Evolutionary conservation across 2,329 filamentous ascomycete genomes (phyloP).

Genomic region (Fusarium lyarnte): DNA sequence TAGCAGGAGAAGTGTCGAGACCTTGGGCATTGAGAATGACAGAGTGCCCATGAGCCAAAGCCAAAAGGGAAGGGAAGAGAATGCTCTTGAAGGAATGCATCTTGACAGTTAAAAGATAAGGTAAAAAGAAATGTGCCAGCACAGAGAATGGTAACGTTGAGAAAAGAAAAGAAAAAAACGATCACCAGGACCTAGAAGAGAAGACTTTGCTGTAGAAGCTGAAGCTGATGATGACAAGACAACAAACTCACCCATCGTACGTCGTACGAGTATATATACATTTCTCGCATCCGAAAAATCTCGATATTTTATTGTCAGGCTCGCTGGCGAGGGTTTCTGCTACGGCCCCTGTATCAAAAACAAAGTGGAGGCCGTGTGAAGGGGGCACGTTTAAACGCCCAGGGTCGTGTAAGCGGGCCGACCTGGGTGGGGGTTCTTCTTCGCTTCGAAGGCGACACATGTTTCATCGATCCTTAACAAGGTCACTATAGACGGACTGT

Average conservation of each 20-base stretch:
- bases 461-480: constrained; percentile 15
- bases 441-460: constrained; percentile 32
- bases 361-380: constrained; percentile 31
- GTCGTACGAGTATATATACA: constrained; percentile 31
- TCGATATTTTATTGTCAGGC: background rate
- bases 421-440: constrained; percentile 7
- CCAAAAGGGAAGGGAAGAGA: constrained; percentile 28
- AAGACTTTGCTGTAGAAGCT: constrained; percentile 20
- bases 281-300: background rate
- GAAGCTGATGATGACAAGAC: constrained; percentile 31
- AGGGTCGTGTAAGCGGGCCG: background rate
- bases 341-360: constrained; percentile 38
- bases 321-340: constrained; percentile 17
- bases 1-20: constrained; percentile 55
- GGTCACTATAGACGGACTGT: background rate
- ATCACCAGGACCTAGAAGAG: constrained; percentile 41
- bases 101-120: constrained; percentile 1
- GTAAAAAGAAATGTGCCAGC: constrained; percentile 34
- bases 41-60: constrained; percentile 49
- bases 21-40: constrained; percentile 60
- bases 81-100: constrained; percentile 33
- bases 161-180: constrained; percentile 18
- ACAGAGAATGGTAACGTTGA: constrained; percentile 15
- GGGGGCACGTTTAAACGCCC: constrained; percentile 9
- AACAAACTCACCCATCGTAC: background rate